phyloP scores from a whole-genome alignment of 2,329 filamentous ascomycete species.

The Macrophomina phaseolina region DNA sequence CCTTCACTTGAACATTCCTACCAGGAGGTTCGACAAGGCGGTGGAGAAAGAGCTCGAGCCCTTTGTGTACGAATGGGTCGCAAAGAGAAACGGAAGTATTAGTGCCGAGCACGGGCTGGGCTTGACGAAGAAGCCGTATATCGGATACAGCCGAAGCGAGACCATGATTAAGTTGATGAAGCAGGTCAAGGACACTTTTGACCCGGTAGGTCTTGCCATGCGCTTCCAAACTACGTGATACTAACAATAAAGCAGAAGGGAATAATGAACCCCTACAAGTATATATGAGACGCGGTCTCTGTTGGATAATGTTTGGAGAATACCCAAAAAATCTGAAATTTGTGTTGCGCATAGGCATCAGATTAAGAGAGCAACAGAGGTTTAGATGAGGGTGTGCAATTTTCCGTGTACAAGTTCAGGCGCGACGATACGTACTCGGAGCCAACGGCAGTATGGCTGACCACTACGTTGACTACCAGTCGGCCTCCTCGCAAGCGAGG shows the following conservation, averaged over 20 bases:
- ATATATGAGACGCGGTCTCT: slow-evolving; percentile 60
- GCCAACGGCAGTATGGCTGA: too few relatives aligned
- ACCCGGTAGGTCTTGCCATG: slow-evolving; percentile 71
- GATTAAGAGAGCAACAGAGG: not conserved
- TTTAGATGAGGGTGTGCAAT: too few relatives aligned
- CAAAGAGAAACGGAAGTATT: slow-evolving; percentile 86
- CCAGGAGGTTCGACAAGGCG: slow-evolving; percentile 80
- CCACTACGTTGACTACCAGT: too few relatives aligned
- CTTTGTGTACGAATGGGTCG: slow-evolving; percentile 97
- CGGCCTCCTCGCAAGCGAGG: too few relatives aligned
- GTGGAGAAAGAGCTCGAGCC: slow-evolving; percentile 91
- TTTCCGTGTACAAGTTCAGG: too few relatives aligned
- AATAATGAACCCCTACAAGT: slow-evolving; percentile 99
- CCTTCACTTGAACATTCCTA: slow-evolving; percentile 88
- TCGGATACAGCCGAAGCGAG: slow-evolving; percentile 88
- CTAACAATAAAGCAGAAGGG: slow-evolving; percentile 69
- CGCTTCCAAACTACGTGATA: not conserved
- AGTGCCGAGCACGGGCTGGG: slow-evolving; percentile 96
- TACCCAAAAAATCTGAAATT: not conserved
- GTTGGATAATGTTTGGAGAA: not conserved
- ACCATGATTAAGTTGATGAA: slow-evolving; percentile 92
- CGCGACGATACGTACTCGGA: too few relatives aligned
- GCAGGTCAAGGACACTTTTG: slow-evolving; percentile 91
- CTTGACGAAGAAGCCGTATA: slow-evolving; percentile 92
- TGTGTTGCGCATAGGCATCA: not conserved